Base-by-base conservation (phyloP, 1,284 basidiomycete genomes). In the Microbotryum lychnidis-dioicae region DNA sequence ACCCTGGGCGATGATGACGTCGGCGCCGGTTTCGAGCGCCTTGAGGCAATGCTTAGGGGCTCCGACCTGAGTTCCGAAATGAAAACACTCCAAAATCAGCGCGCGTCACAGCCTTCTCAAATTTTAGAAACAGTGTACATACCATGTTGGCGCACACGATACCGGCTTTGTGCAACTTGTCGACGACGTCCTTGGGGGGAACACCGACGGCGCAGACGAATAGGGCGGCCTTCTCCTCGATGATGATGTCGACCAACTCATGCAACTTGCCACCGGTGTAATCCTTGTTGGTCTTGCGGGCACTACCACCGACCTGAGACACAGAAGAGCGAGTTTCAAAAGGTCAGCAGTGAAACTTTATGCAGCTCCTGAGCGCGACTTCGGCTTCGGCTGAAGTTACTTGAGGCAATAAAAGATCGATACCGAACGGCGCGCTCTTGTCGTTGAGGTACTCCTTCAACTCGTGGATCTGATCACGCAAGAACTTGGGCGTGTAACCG, bases 161-260 rank as follows among this genome's bases (percentile, higher is more conserved):
- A 8, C 49, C 49, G 6, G 49, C 49, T 27, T 29, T 50, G 78
- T 92, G 90, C 45, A 92, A 79, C 69, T 79, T 82, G 50, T 91
- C 87, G 27, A 92, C 87, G 25, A 81, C 84, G 65, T 82, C 79
- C 69, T 81, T 82, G 6, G 90, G 87, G 1, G 90, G 90, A 3
- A 92, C 84, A 67, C 90, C 90, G 54, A 89, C 81, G 37, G 88
- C 90, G 66, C 85, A 91, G 57, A 93, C 90, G 73, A 93, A 93
- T 8, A 93, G 81, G 25, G 81, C 76, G 0, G 87, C 77, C 72
- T 86, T 87, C 76, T 91, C 87, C 62, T 91, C 86, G 73, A 92
- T 89, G 72, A 93, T 90, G 57, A 92, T 85, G 64, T 89, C 82
- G 58, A 92, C 81, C 46, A 92, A 81, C 31, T 87, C 85, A n/a